Evolutionary conservation across 2,329 filamentous ascomycete genomes (phyloP).

Genomic region (Colletotrichum truncatum): DNA sequence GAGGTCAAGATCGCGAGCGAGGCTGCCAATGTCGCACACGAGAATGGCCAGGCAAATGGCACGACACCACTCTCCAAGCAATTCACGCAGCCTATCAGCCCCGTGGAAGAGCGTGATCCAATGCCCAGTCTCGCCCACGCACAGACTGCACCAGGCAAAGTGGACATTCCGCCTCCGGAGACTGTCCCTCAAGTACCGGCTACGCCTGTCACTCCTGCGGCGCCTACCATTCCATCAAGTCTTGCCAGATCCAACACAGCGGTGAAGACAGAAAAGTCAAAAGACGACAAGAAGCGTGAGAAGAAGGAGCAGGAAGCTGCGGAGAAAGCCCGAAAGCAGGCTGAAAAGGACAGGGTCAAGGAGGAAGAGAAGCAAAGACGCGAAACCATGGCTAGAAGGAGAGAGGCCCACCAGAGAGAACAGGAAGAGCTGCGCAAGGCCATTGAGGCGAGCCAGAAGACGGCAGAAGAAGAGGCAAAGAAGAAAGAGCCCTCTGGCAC

Average conservation of each 20-base stretch:
- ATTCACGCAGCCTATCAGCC: conserved; percentile 56
- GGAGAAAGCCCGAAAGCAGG: conserved; percentile 57
- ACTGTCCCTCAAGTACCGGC: conserved; percentile 41
- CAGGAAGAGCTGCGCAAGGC: conserved; percentile 70
- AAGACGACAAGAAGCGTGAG: conserved; percentile 71
- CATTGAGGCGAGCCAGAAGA: conserved; percentile 72
- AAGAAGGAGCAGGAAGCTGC: conserved; percentile 73
- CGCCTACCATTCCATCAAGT: conserved; percentile 37
- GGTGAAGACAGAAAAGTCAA: conserved; percentile 48
- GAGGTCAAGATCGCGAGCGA: conserved; percentile 67
- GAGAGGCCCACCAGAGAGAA: conserved; percentile 59
- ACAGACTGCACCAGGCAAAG: conserved; percentile 65
- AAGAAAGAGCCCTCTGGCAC: conserved; percentile 52
- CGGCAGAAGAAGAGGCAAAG: conserved; percentile 58
- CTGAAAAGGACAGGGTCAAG: conserved; percentile 57
- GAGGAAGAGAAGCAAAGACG: conserved; percentile 53
- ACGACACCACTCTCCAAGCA: conserved; percentile 57
- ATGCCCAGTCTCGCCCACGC: conserved; percentile 73
- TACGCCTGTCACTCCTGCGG: conserved; percentile 40
- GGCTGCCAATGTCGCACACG: conserved; percentile 64
- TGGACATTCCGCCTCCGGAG: conserved; percentile 34
- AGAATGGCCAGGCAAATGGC: conserved; percentile 56
- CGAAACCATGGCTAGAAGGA: conserved; percentile 43
- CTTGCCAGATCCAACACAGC: conserved; percentile 33
- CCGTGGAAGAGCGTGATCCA: conserved; percentile 57